Base-by-base conservation (phyloP, 306 rosid species). In the Cyamopsis tetragonoloba region DNA sequence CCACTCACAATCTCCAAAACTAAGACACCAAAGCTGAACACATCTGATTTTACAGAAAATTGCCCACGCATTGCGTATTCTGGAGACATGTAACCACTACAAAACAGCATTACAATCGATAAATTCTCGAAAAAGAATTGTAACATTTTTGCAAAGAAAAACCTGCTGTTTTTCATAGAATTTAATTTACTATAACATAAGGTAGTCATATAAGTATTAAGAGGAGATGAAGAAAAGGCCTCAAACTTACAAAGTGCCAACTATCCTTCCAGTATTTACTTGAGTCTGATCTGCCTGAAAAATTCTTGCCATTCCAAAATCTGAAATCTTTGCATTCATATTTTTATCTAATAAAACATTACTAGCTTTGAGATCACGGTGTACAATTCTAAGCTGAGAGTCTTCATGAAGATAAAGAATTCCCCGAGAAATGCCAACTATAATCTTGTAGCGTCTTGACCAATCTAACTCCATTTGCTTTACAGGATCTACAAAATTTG, bases 241-340 rank as follows among this genome's bases (percentile, higher is more conserved):
- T 9, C 26, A 32, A 27, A 74, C 95, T 82, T 85, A 90, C 95
- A 13, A 84, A 3, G 92, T 90, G 17, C 92, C 96, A 24, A 80
- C 91, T 8, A 90, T 56, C 34, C 69, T 71, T 26, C 43, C 57
- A 0, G 95, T 90, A 42, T 64, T 76, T 4, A 74, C 86, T 68
- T 74, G 81, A 42, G 75, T 74, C 28, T 83, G 85, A 13, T 82
- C 85, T 2, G 24, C 75, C 2, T 15, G 68, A 26, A 83, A 78
- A 17, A 83, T 74, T 51, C 62, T 87, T 12, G 95, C 95, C 85
- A 80, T 80, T 1, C 95, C 95, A 79, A 90, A 90, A 66, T 90
- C 95, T 14, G 88, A 81, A 23, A 87, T 90, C 47, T 87, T 90
- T 1, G 95, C 65, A 0, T 80, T 77, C 89, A 90, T 74, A 1